phyloP scores from a whole-genome alignment of 768 basidiomycete species.

The Russula sp. region DNA sequence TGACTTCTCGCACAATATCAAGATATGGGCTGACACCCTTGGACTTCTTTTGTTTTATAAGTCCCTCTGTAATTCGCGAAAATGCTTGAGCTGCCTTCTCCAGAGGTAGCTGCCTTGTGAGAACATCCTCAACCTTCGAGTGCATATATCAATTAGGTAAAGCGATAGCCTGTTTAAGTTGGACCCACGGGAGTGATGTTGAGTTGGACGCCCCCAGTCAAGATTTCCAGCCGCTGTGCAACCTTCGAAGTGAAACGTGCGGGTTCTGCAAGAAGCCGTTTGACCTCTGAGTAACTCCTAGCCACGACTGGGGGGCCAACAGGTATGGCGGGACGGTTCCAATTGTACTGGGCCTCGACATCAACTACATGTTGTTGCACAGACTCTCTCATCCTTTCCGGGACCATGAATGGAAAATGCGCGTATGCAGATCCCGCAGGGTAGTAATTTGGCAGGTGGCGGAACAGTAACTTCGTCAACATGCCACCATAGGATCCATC shows the following conservation, averaged over 20 bases:
- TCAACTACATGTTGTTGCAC: conserved; percentile 30
- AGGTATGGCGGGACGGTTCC: conserved; percentile 41
- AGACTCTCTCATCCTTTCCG: conserved; percentile 38
- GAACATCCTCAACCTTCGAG: conserved; percentile 8
- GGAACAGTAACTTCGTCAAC: conserved; percentile 65
- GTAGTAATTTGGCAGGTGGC: conserved; percentile 63
- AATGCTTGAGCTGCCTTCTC: conserved; percentile 1
- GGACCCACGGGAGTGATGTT: conserved; percentile 4
- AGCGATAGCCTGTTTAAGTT: neutral
- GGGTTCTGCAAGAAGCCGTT: neutral
- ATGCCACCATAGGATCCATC: conserved; percentile 75
- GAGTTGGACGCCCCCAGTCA: conserved; percentile 10
- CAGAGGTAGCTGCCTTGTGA: neutral
- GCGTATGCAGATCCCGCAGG: conserved; percentile 58
- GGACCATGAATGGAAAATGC: conserved; percentile 76
- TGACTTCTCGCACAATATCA: conserved; percentile 61
- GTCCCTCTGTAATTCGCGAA: neutral
- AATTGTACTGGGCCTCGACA: conserved; percentile 44
- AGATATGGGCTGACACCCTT: conserved; percentile 32
- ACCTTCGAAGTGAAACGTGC: neutral
- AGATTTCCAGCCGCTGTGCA: neutral
- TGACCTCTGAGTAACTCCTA: conserved; percentile 1
- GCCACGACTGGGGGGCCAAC: conserved; percentile 5
- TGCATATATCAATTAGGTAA: neutral
- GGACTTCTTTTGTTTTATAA: conserved; percentile 29